phyloP scores from a whole-genome alignment of 768 basidiomycete species.

The Serendipita sp. region DNA sequence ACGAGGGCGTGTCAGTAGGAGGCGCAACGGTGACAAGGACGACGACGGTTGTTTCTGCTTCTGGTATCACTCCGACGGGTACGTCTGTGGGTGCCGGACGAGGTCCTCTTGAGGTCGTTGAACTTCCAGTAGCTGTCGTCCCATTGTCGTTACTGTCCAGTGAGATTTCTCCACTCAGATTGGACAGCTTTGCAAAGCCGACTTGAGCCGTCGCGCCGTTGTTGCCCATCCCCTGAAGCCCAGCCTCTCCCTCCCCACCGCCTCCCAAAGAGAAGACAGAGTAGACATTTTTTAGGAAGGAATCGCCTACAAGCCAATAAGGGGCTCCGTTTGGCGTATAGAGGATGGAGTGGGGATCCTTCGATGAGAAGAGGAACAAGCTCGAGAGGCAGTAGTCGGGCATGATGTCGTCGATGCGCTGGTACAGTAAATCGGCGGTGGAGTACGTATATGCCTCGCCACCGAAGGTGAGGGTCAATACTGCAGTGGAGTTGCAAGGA shows the following conservation, averaged over 20 bases:
- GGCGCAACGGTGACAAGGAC: not conserved
- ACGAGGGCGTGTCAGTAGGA: not conserved
- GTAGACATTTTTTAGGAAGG: conserved; percentile 13
- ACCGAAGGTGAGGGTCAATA: conserved; percentile 10
- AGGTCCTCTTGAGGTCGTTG: not conserved
- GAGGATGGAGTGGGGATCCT: not conserved
- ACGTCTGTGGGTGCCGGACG: not conserved
- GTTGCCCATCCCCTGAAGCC: conserved; percentile 3
- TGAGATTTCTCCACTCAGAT: not conserved
- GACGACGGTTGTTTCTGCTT: not conserved
- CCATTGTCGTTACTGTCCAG: too few species aligned
- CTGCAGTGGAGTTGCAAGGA: conserved; percentile 5
- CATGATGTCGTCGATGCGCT: not conserved
- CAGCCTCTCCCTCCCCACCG: not conserved
- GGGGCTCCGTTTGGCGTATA: not conserved
- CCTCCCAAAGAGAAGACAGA: conserved; percentile 8
- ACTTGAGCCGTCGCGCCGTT: not conserved
- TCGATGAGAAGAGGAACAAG: not conserved
- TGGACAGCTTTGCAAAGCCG: not conserved
- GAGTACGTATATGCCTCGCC: conserved; percentile 7
- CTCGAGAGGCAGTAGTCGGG: conserved; percentile 8
- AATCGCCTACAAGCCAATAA: conserved; percentile 11
- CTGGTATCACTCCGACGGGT: not conserved
- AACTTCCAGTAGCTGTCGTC: not conserved
- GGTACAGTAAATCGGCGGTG: conserved; percentile 8